Conservation (phyloP, 2,329 filamentous ascomycete species). For the Talaromyces sp. region DNA sequence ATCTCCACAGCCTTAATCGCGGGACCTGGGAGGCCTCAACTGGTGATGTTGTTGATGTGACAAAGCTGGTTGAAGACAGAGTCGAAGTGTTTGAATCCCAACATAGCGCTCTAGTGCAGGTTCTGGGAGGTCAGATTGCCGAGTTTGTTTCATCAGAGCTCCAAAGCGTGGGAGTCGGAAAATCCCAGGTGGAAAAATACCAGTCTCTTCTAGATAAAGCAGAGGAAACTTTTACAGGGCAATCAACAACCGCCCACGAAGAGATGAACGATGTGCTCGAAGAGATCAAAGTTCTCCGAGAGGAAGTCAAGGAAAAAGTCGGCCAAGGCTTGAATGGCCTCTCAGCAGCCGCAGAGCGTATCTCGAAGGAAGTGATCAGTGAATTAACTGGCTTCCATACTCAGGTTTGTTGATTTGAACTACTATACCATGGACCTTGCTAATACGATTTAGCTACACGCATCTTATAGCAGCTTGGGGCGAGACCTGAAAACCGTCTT, state of each 20-base stretch:
- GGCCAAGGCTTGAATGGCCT: conserved; percentile 79
- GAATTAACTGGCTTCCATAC: conserved; percentile 81
- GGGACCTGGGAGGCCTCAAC: conserved; percentile 74
- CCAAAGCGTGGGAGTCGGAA: conserved; percentile 63
- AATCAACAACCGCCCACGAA: conserved; percentile 56
- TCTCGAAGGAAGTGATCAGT: conserved; percentile 80
- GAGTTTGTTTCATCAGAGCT: conserved; percentile 72
- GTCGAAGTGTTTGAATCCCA: conserved; percentile 67
- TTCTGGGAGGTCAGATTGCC: conserved; percentile 67
- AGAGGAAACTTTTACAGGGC: conserved; percentile 58
- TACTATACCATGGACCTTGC: background rate
- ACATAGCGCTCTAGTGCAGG: conserved; percentile 66
- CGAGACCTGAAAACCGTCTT: conserved; percentile 83
- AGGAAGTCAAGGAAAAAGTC: conserved; percentile 81
- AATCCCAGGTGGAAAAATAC: conserved; percentile 65
- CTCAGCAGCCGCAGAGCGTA: conserved; percentile 77
- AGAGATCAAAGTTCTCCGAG: conserved; percentile 83
- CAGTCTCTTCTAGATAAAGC: conserved; percentile 63
- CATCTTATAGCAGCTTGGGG: conserved; percentile 77
- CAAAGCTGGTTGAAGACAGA: conserved; percentile 68
- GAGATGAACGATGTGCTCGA: conserved; percentile 89
- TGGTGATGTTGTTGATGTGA: conserved; percentile 69
- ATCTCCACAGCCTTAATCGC: conserved; percentile 75
- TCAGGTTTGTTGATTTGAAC: conserved; percentile 41
- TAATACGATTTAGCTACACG: conserved; percentile 56